Conservation (phyloP, 176 grass and related monocot genomes). For the Bromus sterilis region DNA sequence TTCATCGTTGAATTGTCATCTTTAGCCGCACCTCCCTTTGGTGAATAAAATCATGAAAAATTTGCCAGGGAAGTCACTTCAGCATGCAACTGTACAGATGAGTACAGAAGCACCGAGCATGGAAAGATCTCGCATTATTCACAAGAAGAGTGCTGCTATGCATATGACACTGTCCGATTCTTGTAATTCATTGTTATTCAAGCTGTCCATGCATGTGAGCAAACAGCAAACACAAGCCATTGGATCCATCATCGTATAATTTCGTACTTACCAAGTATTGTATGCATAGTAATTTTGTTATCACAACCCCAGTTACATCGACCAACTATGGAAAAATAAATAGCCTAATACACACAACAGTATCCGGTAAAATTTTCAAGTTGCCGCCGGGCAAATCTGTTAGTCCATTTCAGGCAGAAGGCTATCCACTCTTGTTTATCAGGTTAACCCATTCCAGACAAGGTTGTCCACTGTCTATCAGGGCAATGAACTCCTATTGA, state of each 20-base stretch:
- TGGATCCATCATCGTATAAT: no score
- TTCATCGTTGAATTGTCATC: background rate
- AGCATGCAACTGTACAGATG: background rate
- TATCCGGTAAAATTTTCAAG: no score
- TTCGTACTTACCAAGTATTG: no score
- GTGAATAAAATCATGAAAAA: background rate
- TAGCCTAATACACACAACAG: slow-evolving; percentile 15
- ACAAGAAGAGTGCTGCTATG: no score
- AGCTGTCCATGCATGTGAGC: no score
- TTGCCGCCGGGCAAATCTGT: background rate
- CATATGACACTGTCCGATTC: no score
- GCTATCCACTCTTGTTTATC: background rate
- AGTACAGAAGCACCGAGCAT: background rate
- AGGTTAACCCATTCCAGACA: background rate
- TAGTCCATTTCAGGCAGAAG: background rate
- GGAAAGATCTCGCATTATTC: background rate
- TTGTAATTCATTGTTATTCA: no score
- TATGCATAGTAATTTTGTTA: no score
- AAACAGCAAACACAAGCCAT: no score
- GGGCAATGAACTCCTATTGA: background rate
- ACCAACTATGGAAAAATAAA: background rate
- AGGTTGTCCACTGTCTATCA: background rate
- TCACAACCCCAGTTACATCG: slow-evolving; percentile 4
- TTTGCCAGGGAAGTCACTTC: background rate
- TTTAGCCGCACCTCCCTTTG: background rate